Evolutionary conservation across 2,329 filamentous ascomycete species (phyloP), one percentile per base, ranked within the genome.

Genomic region (Rhynchosporium secalis): DNA sequence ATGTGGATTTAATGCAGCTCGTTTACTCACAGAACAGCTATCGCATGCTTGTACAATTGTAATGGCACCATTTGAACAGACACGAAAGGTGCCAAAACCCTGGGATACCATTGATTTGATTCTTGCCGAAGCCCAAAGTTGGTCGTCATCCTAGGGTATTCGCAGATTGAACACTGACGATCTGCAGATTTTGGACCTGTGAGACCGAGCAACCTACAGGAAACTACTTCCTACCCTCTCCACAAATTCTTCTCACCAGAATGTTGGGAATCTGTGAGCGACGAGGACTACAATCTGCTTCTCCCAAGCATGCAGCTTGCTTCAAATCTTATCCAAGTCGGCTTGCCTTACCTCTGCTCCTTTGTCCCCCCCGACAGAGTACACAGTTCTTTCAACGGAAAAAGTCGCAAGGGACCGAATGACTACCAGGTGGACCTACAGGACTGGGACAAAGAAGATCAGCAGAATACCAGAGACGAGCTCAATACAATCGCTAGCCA

Each of bases 291-390:
- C 46, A 36, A 60, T 13, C 5, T 64, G 2, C 68, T 72, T 26
- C 51, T 64, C 1, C 70, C 67, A 10, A 70, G 67, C 43, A 66
- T 72, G 62, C 68, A 62, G 33, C 62, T 72, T 13, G 70, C 70
- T 28, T 65, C 66, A 7, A 63, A 66, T 9, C 58, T 72, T 15
- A 29, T 72, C 20, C 47, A 64, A 15, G 65, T 65, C 3, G 69
- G 66, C 8, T 63, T 68, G 54, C 66, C 65, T 33, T 71, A 69
- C 48, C 55, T 71, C 31, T 59, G 65, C 15, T 64, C 41, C 47
- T 72, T 71, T 51, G 59, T 72, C 1, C 69, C 68, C 10, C 59
- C 63, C 5, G 57, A 65, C n/a, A 43, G 52, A 31, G 41, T 66
- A 8, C 60, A 60, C 36, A 36, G 58, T 43, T 15, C 29, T 20